Conservation (phyloP, 306 rosid species). For the Cyamopsis tetragonoloba region DNA sequence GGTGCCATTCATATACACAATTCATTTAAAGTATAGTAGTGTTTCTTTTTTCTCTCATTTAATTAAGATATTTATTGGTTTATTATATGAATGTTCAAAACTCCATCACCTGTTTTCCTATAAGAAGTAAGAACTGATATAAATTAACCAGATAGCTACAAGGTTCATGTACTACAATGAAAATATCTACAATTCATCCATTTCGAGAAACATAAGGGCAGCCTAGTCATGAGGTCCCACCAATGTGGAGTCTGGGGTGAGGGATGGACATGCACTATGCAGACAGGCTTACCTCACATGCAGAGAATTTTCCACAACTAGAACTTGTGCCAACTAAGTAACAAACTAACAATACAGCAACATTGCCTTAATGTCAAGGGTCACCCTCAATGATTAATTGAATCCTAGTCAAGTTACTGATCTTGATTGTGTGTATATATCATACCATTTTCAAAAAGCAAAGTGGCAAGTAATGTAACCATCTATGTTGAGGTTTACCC, state of each 20-base stretch:
- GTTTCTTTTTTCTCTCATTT: too few relatives aligned
- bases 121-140: not conserved
- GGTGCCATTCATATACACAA: not conserved
- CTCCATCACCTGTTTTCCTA: not conserved
- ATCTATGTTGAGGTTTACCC: not conserved
- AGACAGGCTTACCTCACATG: not conserved
- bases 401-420: not conserved
- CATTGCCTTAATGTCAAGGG: not conserved
- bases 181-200: not conserved
- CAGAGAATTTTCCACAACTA: not conserved
- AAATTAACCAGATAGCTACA: not conserved
- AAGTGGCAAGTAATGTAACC: not conserved
- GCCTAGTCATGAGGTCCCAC: not conserved
- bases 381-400: not conserved
- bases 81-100: not conserved
- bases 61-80: not conserved
- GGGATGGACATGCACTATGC: not conserved
- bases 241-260: not conserved
- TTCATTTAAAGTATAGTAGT: too few relatives aligned
- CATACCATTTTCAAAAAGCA: not conserved
- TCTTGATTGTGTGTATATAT: not conserved
- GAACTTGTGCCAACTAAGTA: not conserved
- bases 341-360: not conserved
- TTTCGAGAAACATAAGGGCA: not conserved
- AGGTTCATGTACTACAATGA: not conserved